phyloP scores from a whole-genome alignment of 2,329 filamentous ascomycete genomes.

The Clathrospora elynae region DNA sequence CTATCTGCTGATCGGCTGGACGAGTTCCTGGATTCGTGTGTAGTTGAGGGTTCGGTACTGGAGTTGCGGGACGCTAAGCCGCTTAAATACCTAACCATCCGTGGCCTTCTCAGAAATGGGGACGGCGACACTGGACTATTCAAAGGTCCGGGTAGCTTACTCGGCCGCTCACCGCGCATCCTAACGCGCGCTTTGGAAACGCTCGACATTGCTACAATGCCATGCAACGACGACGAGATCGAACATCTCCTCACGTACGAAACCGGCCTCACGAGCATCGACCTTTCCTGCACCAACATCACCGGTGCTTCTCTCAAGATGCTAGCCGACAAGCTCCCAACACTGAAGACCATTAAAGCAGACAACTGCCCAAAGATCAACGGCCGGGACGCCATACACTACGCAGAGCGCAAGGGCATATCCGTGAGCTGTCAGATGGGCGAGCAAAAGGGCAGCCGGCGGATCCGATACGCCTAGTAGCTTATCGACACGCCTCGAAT shows the following conservation, averaged over 20 bases:
- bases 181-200: slow-evolving; percentile 25
- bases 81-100: slow-evolving; percentile 11
- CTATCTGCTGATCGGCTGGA: slow-evolving; percentile 13
- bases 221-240: slow-evolving; percentile 40
- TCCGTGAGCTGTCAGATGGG: slow-evolving; percentile 24
- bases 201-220: slow-evolving; percentile 23
- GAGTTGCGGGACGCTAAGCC: slow-evolving; percentile 2
- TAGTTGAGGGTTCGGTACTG: slow-evolving; percentile 1
- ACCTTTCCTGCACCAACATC: slow-evolving; percentile 47
- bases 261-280: slow-evolving; percentile 32
- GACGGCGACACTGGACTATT: slow-evolving; percentile 8
- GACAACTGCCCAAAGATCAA: slow-evolving; percentile 44
- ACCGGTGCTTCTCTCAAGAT: slow-evolving; percentile 51
- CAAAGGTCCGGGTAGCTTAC: slow-evolving; percentile 9
- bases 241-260: slow-evolving; percentile 28
- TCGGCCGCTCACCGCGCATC: slow-evolving; percentile 28
- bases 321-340: slow-evolving; percentile 35
- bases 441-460: slow-evolving; percentile 25
- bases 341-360: slow-evolving; percentile 39
- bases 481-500: neutral
- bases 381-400: slow-evolving; percentile 49
- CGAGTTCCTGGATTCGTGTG: slow-evolving; percentile 18
- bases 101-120: slow-evolving; percentile 6
- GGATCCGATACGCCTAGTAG: slow-evolving; percentile 16
- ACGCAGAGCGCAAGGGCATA: slow-evolving; percentile 47